phyloP scores from a whole-genome alignment of 306 rosid species.

The Elaeagnus macrophylla region DNA sequence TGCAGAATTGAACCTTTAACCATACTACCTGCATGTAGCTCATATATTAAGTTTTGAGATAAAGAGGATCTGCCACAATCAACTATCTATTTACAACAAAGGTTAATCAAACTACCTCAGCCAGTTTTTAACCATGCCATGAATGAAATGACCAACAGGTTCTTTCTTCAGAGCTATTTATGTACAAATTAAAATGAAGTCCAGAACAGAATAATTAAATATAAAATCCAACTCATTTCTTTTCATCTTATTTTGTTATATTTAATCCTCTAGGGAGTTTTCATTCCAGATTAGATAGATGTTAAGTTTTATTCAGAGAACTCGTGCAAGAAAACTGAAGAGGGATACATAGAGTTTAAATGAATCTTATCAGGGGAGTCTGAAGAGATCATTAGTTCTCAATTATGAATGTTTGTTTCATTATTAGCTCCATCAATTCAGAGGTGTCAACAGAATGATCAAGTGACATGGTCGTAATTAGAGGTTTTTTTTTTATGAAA shows the following conservation, averaged over 20 bases:
- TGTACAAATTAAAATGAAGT: neutral
- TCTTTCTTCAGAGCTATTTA: neutral
- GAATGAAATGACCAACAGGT: too few relatives aligned
- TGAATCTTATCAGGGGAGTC: too few relatives aligned
- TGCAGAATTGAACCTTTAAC: constrained; percentile 84
- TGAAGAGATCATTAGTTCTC: too few relatives aligned
- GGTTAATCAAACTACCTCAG: neutral
- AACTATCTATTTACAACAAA: neutral
- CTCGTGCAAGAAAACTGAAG: neutral
- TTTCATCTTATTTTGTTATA: neutral
- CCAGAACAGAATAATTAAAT: neutral
- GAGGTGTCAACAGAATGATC: too few relatives aligned
- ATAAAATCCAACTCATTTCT: neutral
- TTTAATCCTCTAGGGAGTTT: neutral
- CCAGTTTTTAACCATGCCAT: neutral
- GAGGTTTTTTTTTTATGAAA: too few relatives aligned
- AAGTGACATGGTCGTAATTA: too few relatives aligned
- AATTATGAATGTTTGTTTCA: too few relatives aligned
- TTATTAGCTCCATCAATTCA: too few relatives aligned
- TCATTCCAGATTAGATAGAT: neutral
- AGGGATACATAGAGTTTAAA: neutral
- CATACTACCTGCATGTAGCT: constrained; percentile 64
- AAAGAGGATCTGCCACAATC: neutral
- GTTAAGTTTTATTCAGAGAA: neutral
- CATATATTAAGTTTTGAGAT: constrained; percentile 16